A percentile compares a stretch with the other conserved stretches of the same genome.
These are phyloP conservation scores for Fusarium penzigii DNA, from an alignment of 2,329 filamentous ascomycete species.

Conservation along the genomic window DNA sequence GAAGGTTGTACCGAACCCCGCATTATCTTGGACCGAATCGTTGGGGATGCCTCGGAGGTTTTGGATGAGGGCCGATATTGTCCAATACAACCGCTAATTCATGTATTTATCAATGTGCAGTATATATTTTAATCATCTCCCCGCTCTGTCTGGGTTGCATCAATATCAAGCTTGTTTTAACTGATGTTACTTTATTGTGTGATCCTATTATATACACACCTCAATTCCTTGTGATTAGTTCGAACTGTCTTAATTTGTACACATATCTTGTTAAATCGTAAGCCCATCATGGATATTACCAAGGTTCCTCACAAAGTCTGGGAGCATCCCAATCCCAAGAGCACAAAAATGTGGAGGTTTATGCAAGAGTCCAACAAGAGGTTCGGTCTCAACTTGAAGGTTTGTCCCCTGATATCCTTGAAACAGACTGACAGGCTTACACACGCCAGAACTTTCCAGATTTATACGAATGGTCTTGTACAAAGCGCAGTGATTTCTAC, in stretches of 20 bases:
- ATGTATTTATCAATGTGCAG: too few species aligned
- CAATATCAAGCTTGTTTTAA: too few species aligned
- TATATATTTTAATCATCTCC: too few species aligned
- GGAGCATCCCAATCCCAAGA: slow-evolving; percentile 63
- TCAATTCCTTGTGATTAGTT: too few species aligned
- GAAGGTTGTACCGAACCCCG: background rate
- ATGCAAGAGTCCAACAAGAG: slow-evolving; percentile 65
- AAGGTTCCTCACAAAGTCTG: slow-evolving; percentile 62
- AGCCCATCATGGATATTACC: slow-evolving; percentile 31
- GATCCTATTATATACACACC: too few species aligned
- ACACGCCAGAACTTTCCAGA: slow-evolving; percentile 62
- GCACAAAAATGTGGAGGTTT: slow-evolving; percentile 67
- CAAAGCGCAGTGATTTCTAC: slow-evolving; percentile 65
- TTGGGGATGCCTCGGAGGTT: background rate
- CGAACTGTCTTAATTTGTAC: too few species aligned
- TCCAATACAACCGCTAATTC: too few species aligned
- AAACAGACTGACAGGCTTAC: background rate
- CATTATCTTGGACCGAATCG: background rate
- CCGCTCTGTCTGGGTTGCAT: too few species aligned
- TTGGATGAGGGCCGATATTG: background rate
- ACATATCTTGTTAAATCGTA: background rate
- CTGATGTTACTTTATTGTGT: too few species aligned
- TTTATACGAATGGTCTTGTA: slow-evolving; percentile 69
- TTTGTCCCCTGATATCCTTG: slow-evolving; percentile 29
- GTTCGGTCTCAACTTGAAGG: slow-evolving; percentile 58